Percentiles rank a stretch among this genome's conserved stretches.
phyloP scores from a whole-genome alignment of 345 rosid species.

The Acer saccharum region DNA sequence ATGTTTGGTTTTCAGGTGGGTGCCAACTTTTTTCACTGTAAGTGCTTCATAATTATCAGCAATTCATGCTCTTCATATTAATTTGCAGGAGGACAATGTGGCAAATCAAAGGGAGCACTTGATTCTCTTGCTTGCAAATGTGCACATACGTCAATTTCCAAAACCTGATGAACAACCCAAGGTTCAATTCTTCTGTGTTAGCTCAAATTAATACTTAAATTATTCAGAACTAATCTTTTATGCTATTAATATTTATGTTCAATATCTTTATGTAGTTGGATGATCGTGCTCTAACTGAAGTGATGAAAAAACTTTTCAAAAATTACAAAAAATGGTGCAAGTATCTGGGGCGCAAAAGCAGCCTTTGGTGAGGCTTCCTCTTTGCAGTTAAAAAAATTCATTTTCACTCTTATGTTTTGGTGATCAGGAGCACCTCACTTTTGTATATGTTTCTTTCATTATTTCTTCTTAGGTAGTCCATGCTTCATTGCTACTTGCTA shows the following conservation, averaged over 20 bases:
- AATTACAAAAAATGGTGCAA: constrained; percentile 76
- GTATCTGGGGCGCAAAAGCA: constrained; percentile 64
- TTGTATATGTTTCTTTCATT: background rate
- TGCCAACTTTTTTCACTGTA: constrained; percentile 13
- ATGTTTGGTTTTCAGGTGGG: constrained; percentile 73
- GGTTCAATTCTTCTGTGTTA: constrained; percentile 35
- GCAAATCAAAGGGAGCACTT: constrained; percentile 68
- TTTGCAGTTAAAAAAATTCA: background rate
- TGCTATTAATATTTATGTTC: background rate
- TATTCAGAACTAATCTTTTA: constrained; percentile 3
- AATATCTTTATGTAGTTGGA: constrained; percentile 45
- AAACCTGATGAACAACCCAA: constrained; percentile 54
- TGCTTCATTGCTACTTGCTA: background rate
- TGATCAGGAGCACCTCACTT: background rate
- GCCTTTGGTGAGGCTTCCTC: constrained; percentile 54
- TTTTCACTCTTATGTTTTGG: background rate
- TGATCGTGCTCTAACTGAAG: constrained; percentile 55
- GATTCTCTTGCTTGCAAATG: constrained; percentile 63
- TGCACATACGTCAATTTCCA: constrained; percentile 54
- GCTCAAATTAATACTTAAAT: constrained; percentile 6
- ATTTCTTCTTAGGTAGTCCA: background rate
- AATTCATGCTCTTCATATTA: constrained; percentile 13
- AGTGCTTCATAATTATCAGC: background rate
- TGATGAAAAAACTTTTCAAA: constrained; percentile 61
- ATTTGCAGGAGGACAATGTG: constrained; percentile 55